Conservation (phyloP, 805 yeast species). For the Kregervanrija delftensis region DNA sequence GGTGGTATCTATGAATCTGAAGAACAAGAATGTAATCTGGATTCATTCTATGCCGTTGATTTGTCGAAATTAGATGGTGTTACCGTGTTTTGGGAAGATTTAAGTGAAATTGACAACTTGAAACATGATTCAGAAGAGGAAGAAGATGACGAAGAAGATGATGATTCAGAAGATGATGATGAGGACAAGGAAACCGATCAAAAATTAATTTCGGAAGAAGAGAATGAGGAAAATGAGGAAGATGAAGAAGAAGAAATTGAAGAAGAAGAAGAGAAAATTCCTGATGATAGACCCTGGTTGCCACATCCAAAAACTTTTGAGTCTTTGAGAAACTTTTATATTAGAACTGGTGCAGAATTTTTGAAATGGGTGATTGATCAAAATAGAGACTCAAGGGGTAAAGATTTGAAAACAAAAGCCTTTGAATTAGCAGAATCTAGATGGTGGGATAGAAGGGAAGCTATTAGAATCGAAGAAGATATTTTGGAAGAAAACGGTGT, state of each 20-base stretch:
- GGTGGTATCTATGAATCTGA: conserved; percentile 91
- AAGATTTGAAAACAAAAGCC: conserved; percentile 79
- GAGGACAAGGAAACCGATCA: conserved; percentile 38
- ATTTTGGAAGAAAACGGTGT: conserved; percentile 89
- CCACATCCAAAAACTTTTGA: conserved; percentile 97
- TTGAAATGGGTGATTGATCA: conserved; percentile 90
- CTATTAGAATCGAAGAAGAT: conserved; percentile 81
- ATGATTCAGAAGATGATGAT: conserved; percentile 61
- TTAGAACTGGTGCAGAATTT: conserved; percentile 80
- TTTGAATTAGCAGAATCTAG: conserved; percentile 89
- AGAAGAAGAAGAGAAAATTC: conserved; percentile 61
- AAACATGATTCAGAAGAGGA: conserved; percentile 60
- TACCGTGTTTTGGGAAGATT: conserved; percentile 84
- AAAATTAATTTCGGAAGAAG: conserved; percentile 39
- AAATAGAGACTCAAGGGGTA: conserved; percentile 81
- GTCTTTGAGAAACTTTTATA: conserved; percentile 71
- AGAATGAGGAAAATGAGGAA: conserved; percentile 46
- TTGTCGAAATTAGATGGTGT: conserved; percentile 83
- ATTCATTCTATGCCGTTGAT: conserved; percentile 81
- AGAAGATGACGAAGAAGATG: conserved; percentile 58
- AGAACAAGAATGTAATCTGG: conserved; percentile 78
- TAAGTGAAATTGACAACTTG: conserved; percentile 47
- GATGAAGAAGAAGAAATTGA: conserved; percentile 59
- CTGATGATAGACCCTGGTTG: conserved; percentile 93
- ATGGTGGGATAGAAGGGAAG: conserved; percentile 99